These are phyloP conservation scores for Aspergillus pseudonomiae DNA, from an alignment of 2,329 filamentous ascomycete species.

Conservation along the genomic window DNA sequence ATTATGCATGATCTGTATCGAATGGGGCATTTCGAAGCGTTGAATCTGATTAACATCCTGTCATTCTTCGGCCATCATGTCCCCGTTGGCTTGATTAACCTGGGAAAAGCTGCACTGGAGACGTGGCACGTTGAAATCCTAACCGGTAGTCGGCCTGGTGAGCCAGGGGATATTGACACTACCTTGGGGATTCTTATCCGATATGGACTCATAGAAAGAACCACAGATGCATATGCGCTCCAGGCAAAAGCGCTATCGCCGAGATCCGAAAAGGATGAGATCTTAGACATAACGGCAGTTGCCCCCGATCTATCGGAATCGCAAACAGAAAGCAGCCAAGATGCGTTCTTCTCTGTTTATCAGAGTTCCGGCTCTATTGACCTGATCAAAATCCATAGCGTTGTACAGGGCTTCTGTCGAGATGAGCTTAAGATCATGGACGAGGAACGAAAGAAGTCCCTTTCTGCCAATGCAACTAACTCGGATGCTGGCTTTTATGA, in stretches of 20 bases:
- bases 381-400: constrained; percentile 51
- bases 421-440: constrained; percentile 48
- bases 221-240: constrained; percentile 35
- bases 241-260: constrained; percentile 22
- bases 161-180: constrained; percentile 47
- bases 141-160: constrained; percentile 38
- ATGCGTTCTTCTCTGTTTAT: constrained; percentile 36
- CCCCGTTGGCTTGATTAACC: constrained; percentile 65
- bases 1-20: constrained; percentile 52
- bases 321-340: constrained; percentile 39
- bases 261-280: constrained; percentile 25
- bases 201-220: constrained; percentile 50
- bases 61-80: constrained; percentile 68
- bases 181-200: constrained; percentile 50
- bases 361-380: constrained; percentile 41
- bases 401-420: constrained; percentile 52
- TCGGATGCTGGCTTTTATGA: constrained; percentile 41
- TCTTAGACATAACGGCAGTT: constrained; percentile 24
- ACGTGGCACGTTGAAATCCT: constrained; percentile 40
- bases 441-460: constrained; percentile 25
- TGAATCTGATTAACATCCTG: constrained; percentile 67
- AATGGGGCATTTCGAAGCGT: constrained; percentile 53
- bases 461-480: constrained; percentile 7
- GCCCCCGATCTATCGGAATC: constrained; percentile 37
- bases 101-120: constrained; percentile 51